Conservation (phyloP, 495 filamentous ascomycete species). For the Cercophora sp. region DNA sequence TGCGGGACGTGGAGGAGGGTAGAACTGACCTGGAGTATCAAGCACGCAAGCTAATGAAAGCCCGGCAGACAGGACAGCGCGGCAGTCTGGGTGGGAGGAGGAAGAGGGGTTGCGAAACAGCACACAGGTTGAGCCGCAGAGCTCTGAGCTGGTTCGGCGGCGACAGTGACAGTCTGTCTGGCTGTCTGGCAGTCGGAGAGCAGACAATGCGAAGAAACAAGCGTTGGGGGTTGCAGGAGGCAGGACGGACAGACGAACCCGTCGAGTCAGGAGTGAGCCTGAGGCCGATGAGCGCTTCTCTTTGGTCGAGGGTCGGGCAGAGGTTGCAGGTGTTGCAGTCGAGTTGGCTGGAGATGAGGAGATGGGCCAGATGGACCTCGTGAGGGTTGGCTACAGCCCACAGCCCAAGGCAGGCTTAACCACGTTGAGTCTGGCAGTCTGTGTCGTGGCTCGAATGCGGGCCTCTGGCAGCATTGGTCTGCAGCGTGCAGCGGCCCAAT, state of each 20-base stretch:
- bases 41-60: slow-evolving; percentile 4
- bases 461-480: slow-evolving; percentile 45
- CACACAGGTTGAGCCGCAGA: slow-evolving; percentile 1
- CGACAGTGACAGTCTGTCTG: neutral
- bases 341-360: slow-evolving; percentile 12
- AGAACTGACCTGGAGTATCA: slow-evolving; percentile 14
- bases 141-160: slow-evolving; percentile 4
- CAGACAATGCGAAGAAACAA: slow-evolving; percentile 1
- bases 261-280: slow-evolving; percentile 18
- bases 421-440: slow-evolving; percentile 33
- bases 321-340: slow-evolving; percentile 11
- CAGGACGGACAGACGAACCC: slow-evolving; percentile 2
- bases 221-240: no score
- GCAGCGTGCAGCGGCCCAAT: slow-evolving; percentile 53
- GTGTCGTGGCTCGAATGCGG: slow-evolving; percentile 62
- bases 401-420: slow-evolving; percentile 32
- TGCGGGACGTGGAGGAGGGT: slow-evolving; percentile 12
- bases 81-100: slow-evolving; percentile 8
- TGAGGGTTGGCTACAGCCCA: slow-evolving; percentile 19
- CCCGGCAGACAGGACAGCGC: slow-evolving; percentile 7
- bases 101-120: neutral
- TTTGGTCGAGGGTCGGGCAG: slow-evolving; percentile 25
- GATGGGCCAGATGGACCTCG: slow-evolving; percentile 22
- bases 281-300: slow-evolving; percentile 18
- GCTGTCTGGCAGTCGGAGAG: neutral